A percentile compares a stretch with the other conserved stretches of the same genome.
These are phyloP conservation scores for Phlyctochytrium planicorne DNA, from an alignment of 192 early-diverging fungal species.

Conservation along the genomic window DNA sequence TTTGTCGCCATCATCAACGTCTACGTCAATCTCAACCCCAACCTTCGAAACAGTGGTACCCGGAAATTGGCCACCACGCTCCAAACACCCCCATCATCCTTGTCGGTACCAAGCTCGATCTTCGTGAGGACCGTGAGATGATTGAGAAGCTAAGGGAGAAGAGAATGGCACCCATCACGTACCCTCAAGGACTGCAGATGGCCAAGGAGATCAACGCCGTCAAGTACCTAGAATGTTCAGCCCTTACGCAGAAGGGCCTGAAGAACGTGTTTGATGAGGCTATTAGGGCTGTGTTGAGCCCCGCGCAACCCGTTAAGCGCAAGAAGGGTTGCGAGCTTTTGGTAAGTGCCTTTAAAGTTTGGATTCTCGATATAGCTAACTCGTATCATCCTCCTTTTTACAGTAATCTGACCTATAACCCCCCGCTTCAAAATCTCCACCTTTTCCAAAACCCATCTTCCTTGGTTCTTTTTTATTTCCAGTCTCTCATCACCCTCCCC, in stretches of 20 bases:
- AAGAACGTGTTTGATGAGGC: conserved; percentile 99
- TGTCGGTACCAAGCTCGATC: conserved; percentile 96
- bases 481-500: too few relatives aligned
- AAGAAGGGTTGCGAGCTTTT: conserved; percentile 73
- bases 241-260: conserved; percentile 94
- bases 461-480: neutral
- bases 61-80: conserved; percentile 93
- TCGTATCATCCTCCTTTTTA: too few relatives aligned
- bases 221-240: conserved; percentile 96
- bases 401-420: too few relatives aligned
- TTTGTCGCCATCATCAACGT: too few relatives aligned
- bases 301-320: conserved; percentile 62
- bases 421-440: too few relatives aligned
- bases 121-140: conserved; percentile 91
- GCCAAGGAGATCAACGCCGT: conserved; percentile 85
- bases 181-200: conserved; percentile 84
- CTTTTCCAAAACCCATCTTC: too few relatives aligned
- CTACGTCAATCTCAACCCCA: neutral
- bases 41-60: conserved; percentile 71
- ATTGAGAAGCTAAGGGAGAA: conserved; percentile 85
- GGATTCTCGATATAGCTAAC: too few relatives aligned
- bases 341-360: too few relatives aligned
- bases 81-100: conserved; percentile 90
- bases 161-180: conserved; percentile 83
- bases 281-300: conserved; percentile 86